A percentile compares a stretch with the other conserved stretches of the same genome.
phyloP scores from a whole-genome alignment of 257 asterid genomes.

The Verbascum thapsus region DNA sequence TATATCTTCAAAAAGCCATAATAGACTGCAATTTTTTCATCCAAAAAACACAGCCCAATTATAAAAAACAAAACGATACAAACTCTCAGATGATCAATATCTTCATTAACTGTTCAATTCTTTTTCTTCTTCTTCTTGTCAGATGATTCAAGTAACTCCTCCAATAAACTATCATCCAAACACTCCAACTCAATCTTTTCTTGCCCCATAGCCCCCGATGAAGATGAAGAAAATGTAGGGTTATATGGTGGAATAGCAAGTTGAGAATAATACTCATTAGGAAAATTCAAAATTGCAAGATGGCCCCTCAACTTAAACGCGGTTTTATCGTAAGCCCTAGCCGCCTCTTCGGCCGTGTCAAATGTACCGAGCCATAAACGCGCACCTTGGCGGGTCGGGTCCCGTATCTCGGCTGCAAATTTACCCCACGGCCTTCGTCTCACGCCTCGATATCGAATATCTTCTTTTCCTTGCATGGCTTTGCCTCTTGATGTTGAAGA shows the following conservation, averaged over 20 bases:
- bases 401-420: conserved; percentile 75
- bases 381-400: conserved; percentile 53
- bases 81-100: background rate
- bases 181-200: conserved; percentile 57
- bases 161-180: conserved; percentile 53
- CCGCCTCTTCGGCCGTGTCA: conserved; percentile 67
- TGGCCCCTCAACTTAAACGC: conserved; percentile 58
- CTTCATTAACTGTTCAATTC: background rate
- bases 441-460: conserved; percentile 57
- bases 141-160: conserved; percentile 53
- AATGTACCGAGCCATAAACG: conserved; percentile 72
- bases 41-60: background rate
- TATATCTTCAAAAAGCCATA: background rate
- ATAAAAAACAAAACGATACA: too few relatives aligned
- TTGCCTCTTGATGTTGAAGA: conserved; percentile 47
- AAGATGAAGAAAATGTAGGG: conserved; percentile 32
- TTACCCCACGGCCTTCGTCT: conserved; percentile 70
- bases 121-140: conserved; percentile 42
- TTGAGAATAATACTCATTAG: conserved; percentile 55
- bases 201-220: conserved; percentile 19
- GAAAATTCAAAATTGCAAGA: conserved; percentile 61
- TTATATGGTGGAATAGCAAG: conserved; percentile 52
- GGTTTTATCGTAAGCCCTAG: conserved; percentile 55
- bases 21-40: background rate
- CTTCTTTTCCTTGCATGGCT: conserved; percentile 51